Base-by-base conservation (phyloP, 2,329 filamentous ascomycete genomes). In the Cercospora sp. region DNA sequence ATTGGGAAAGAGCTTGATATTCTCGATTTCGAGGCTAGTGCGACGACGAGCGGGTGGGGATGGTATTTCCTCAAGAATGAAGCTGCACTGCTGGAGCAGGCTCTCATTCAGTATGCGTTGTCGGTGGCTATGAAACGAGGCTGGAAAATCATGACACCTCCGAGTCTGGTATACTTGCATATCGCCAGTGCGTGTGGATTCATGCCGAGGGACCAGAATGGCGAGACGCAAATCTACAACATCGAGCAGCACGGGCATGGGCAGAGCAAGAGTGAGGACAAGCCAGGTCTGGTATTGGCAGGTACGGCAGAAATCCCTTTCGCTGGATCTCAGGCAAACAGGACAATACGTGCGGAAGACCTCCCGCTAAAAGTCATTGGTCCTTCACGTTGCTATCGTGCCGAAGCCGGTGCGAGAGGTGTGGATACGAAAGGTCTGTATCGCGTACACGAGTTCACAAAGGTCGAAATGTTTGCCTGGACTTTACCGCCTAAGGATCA, bases 391-490 rank as follows among this genome's bases (percentile, higher is more conserved):
- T 97, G 94, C 83, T 99, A 96, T 81, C 91, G 95, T 63, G 95
- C 95, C 55, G 95, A 99, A 82, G 95, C 95, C 0, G 95, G 95
- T 33, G 92, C 93, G 0, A 86, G 94, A 45, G 95, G 95, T 31
- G 89, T 91, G 26, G 92, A 95, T 74, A 97, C 94, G 1, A 97
- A 97, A 81, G 95, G 95, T 5, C 83, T 99, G 1, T 99, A 98
- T 81, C 90, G 95, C 30, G 95, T 99, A 3, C 95, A 99, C 80
- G 95, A 99, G 80, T 99, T 99, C 81, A 97, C 93, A 30, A 99
- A 99, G 79, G 94, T 99, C 0, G 95, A 99, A 80, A 89, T 99
- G 84, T 98, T 99, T 78, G 93, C 91, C 0, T 99, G 95, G 95
- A 91, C 92, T 66, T 75, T 2, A 77, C 76, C 33, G 9, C 60